These are phyloP conservation scores for Globisporangium takayamanum DNA, from an alignment of 352 stramenopile species.

Conservation along the genomic window DNA sequence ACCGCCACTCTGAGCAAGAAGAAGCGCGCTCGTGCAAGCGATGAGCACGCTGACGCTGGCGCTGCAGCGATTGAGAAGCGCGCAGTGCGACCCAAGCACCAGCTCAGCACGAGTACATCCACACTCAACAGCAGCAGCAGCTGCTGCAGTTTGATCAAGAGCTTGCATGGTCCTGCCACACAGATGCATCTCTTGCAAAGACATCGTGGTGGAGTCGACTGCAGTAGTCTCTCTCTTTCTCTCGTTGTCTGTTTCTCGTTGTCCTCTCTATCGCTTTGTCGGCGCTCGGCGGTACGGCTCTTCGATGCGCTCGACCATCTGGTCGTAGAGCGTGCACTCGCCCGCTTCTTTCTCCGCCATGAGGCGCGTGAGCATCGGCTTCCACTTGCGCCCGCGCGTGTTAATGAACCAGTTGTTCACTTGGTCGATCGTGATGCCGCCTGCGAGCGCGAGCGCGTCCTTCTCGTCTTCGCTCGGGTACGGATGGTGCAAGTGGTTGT, in stretches of 20 bases:
- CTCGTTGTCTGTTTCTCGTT: background rate
- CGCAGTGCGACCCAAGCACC: constrained; percentile 5
- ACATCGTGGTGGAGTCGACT: too few relatives aligned
- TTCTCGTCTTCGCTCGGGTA: constrained; percentile 86
- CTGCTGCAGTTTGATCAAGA: constrained; percentile 20
- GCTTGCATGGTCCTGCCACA: background rate
- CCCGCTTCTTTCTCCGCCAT: constrained; percentile 59
- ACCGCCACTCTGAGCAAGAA: too few relatives aligned
- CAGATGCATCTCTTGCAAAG: too few relatives aligned
- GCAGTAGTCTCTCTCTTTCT: background rate
- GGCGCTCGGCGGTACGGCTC: constrained; percentile 53
- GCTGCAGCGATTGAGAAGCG: constrained; percentile 5
- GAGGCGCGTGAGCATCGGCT: constrained; percentile 70
- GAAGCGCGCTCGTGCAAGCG: constrained; percentile 6
- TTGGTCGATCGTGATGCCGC: constrained; percentile 79
- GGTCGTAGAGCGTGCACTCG: constrained; percentile 57
- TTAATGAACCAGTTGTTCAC: constrained; percentile 90
- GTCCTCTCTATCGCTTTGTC: constrained; percentile 9
- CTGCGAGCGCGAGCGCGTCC: constrained; percentile 46
- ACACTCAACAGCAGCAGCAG: background rate
- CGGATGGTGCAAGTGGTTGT: constrained; percentile 77
- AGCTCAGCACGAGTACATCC: constrained; percentile 2
- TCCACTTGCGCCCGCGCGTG: constrained; percentile 80
- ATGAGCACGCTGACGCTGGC: background rate
- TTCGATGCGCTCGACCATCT: constrained; percentile 76